Evolutionary conservation across 2,329 filamentous ascomycete genomes (phyloP).

Genomic region (Scolecobasidium constrictum): DNA sequence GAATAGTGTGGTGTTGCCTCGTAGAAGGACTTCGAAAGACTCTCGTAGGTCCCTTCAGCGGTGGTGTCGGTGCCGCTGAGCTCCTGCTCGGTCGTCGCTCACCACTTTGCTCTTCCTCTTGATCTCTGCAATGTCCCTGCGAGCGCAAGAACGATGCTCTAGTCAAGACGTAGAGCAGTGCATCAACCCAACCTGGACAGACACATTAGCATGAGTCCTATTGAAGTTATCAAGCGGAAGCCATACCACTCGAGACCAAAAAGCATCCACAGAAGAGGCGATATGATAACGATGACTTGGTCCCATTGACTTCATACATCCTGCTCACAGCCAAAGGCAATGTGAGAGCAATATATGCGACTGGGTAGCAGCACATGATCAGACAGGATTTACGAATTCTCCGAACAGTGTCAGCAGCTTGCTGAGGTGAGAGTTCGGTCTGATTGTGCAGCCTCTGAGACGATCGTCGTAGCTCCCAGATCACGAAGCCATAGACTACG

Average conservation of each 20-base stretch:
- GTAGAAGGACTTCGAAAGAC: too few relatives aligned
- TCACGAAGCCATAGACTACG: slow-evolving; percentile 27
- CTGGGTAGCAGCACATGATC: slow-evolving; percentile 51
- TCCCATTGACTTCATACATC: slow-evolving; percentile 22
- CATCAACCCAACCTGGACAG: slow-evolving; percentile 46
- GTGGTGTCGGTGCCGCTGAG: too few relatives aligned
- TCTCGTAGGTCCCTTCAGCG: too few relatives aligned
- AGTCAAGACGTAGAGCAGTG: slow-evolving; percentile 46
- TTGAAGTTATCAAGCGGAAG: not conserved
- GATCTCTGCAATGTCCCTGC: not conserved
- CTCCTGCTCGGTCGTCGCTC: too few relatives aligned
- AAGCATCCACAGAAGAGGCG: not conserved
- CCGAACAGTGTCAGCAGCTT: not conserved
- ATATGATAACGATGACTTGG: not conserved
- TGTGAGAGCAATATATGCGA: slow-evolving; percentile 57
- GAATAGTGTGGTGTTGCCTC: too few relatives aligned
- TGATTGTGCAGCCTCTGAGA: not conserved
- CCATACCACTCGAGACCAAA: not conserved
- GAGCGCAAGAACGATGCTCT: slow-evolving; percentile 19
- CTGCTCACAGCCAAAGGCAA: slow-evolving; percentile 53
- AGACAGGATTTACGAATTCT: slow-evolving; percentile 9
- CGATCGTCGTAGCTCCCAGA: slow-evolving; percentile 3
- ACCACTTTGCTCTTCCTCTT: too few relatives aligned
- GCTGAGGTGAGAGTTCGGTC: not conserved
- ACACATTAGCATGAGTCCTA: too few relatives aligned